Evolutionary conservation across 2,329 filamentous ascomycete species (phyloP).

Genomic region (Talaromyces rugulosus): DNA sequence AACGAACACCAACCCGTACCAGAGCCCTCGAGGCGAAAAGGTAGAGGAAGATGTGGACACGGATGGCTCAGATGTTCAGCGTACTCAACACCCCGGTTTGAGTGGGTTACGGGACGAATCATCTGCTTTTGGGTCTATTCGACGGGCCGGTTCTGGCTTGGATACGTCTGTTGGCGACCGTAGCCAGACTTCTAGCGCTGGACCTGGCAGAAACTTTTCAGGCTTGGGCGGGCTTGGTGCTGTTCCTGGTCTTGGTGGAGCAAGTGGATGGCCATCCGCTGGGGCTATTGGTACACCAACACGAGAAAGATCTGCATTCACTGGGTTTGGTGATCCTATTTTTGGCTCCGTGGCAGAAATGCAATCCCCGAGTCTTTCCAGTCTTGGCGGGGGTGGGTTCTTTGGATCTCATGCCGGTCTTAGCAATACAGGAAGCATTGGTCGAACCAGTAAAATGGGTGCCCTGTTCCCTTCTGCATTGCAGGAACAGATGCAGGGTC

Average conservation of each 20-base stretch:
- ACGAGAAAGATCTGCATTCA: slow-evolving; percentile 51
- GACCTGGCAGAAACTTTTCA: slow-evolving; percentile 66
- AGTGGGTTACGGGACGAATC: slow-evolving; percentile 50
- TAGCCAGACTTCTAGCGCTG: slow-evolving; percentile 87
- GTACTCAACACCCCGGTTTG: slow-evolving; percentile 48
- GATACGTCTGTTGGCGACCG: slow-evolving; percentile 69
- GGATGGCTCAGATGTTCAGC: slow-evolving; percentile 51
- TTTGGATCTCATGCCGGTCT: slow-evolving; percentile 60
- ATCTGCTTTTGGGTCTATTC: slow-evolving; percentile 52
- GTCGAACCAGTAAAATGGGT: slow-evolving; percentile 75
- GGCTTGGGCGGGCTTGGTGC: slow-evolving; percentile 50
- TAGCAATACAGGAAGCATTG: slow-evolving; percentile 60
- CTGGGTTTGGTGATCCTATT: slow-evolving; percentile 56
- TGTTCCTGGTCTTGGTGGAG: slow-evolving; percentile 51
- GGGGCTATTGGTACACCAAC: slow-evolving; percentile 72
- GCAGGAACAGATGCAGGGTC: slow-evolving; percentile 83
- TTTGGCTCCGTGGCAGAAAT: slow-evolving; percentile 75
- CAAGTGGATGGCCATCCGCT: slow-evolving; percentile 50
- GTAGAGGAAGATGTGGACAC: slow-evolving; percentile 59
- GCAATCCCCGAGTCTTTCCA: slow-evolving; percentile 48
- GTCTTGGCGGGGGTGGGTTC: slow-evolving; percentile 44
- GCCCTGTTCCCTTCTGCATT: slow-evolving; percentile 83
- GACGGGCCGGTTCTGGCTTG: slow-evolving; percentile 52
- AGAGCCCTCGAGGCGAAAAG: slow-evolving; percentile 77
- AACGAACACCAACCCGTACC: slow-evolving; percentile 93